Evolutionary conservation across 1,284 basidiomycete genomes (phyloP).

Genomic region (Ceratobasidium sp.): DNA sequence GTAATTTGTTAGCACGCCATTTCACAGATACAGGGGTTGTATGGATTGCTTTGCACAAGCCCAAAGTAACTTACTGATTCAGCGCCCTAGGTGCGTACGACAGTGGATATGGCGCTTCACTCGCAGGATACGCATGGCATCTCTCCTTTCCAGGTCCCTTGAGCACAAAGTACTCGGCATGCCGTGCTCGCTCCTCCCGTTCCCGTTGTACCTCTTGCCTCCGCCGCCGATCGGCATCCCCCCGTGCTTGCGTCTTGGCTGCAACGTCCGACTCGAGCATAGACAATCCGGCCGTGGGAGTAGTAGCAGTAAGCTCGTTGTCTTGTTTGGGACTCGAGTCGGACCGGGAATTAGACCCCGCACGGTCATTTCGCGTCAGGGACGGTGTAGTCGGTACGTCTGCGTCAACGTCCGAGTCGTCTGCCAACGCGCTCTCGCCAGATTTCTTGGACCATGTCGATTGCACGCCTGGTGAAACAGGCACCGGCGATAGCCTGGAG

Average conservation of each 20-base stretch:
- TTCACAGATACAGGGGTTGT: neutral
- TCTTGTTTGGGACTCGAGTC: neutral
- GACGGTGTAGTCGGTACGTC: constrained; percentile 38
- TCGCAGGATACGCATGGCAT: constrained; percentile 45
- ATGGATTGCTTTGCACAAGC: neutral
- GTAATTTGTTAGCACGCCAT: constrained; percentile 18
- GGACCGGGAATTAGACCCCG: constrained; percentile 22
- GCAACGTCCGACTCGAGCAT: constrained; percentile 4
- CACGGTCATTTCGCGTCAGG: constrained; percentile 12
- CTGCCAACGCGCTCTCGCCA: constrained; percentile 30
- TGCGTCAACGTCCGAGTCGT: constrained; percentile 41
- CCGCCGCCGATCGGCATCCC: constrained; percentile 32
- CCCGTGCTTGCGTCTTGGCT: constrained; percentile 16
- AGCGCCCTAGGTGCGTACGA: constrained; percentile 44
- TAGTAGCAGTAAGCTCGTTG: neutral
- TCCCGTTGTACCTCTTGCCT: neutral
- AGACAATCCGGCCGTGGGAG: constrained; percentile 10
- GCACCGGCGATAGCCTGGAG: constrained; percentile 22
- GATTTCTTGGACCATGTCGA: constrained; percentile 24
- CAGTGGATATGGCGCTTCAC: constrained; percentile 44
- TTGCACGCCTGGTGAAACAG: constrained; percentile 22
- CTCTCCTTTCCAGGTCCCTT: constrained; percentile 38
- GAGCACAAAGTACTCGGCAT: constrained; percentile 25
- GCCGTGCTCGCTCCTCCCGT: constrained; percentile 19
- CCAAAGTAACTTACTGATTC: constrained; percentile 42